These are phyloP conservation scores for Fusarium luffae DNA, from an alignment of 2,329 filamentous ascomycete species.

Conservation along the genomic window DNA sequence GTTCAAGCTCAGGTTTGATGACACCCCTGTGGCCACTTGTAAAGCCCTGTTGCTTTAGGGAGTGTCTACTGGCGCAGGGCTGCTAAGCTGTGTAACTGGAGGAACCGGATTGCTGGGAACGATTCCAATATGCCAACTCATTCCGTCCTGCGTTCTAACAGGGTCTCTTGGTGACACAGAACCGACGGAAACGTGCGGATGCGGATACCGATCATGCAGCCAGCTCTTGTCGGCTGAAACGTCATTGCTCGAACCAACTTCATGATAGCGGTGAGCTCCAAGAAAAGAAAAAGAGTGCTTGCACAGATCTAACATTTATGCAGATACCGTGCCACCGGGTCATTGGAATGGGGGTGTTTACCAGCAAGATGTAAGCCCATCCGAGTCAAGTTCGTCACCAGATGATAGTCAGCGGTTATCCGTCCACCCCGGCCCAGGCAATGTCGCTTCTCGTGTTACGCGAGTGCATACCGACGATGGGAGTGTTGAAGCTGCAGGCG, in stretches of 20 bases:
- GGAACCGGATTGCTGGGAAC: slow-evolving; percentile 14
- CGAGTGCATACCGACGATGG: slow-evolving; percentile 1
- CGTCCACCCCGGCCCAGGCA: not conserved
- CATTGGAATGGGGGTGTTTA: not conserved
- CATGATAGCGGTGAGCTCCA: not conserved
- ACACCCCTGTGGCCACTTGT: slow-evolving; percentile 23
- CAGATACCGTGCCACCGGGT: slow-evolving; percentile 1
- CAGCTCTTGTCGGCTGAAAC: slow-evolving; percentile 13
- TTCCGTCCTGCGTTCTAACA: slow-evolving; percentile 24
- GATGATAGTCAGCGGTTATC: not conserved
- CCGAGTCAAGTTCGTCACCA: not conserved
- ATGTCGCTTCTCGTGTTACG: slow-evolving; percentile 2
- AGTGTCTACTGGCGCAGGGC: slow-evolving; percentile 7
- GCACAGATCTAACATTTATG: slow-evolving; percentile 2
- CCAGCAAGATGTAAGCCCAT: not conserved
- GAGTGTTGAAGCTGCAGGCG: not conserved
- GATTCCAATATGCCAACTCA: not conserved
- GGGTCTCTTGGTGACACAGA: slow-evolving; percentile 14
- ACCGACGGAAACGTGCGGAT: slow-evolving; percentile 16
- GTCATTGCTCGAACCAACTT: slow-evolving; percentile 27
- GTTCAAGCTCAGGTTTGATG: slow-evolving; percentile 6
- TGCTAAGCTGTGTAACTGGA: slow-evolving; percentile 30
- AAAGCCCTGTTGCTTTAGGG: slow-evolving; percentile 11
- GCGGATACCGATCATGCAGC: slow-evolving; percentile 18
- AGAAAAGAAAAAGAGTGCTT: not conserved